These are phyloP conservation scores for Rhododendron ovatum DNA, from an alignment of 148 eudicot genomes.

Conservation along the genomic window DNA sequence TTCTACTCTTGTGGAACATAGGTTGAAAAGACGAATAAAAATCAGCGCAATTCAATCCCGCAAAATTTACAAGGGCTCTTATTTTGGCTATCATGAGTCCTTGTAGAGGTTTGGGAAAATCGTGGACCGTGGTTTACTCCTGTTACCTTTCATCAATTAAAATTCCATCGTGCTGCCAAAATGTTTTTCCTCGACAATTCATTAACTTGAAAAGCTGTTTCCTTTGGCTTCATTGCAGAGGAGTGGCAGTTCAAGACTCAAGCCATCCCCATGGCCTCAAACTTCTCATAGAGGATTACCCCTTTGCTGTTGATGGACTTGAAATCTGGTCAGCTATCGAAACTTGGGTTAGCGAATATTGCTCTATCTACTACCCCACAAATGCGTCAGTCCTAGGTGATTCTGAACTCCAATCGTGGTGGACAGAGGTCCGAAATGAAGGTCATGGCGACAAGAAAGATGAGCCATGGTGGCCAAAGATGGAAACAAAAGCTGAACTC, in stretches of 20 bases:
- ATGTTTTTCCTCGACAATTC: not conserved
- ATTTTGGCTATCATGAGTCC: not conserved
- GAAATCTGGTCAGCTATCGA: constrained; percentile 79
- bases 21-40: not conserved
- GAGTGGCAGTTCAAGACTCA: constrained; percentile 56
- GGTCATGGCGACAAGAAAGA: constrained; percentile 14
- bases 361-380: constrained; percentile 48
- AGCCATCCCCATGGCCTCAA: constrained; percentile 47
- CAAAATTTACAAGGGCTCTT: not conserved
- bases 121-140: not conserved
- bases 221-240: constrained; percentile 35
- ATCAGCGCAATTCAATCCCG: not conserved
- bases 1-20: not conserved
- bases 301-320: constrained; percentile 77
- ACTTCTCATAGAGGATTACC: constrained; percentile 76
- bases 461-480: constrained; percentile 15
- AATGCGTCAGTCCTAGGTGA: constrained; percentile 40
- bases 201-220: not conserved
- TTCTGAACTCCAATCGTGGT: constrained; percentile 53
- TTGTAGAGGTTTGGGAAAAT: not conserved
- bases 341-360: constrained; percentile 64
- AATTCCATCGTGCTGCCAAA: not conserved
- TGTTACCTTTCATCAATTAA: not conserved
- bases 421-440: constrained; percentile 6
- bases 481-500: constrained; percentile 4